Conservation (phyloP, 1,284 basidiomycete species). For the Anthracocystis panici-leucophaei region DNA sequence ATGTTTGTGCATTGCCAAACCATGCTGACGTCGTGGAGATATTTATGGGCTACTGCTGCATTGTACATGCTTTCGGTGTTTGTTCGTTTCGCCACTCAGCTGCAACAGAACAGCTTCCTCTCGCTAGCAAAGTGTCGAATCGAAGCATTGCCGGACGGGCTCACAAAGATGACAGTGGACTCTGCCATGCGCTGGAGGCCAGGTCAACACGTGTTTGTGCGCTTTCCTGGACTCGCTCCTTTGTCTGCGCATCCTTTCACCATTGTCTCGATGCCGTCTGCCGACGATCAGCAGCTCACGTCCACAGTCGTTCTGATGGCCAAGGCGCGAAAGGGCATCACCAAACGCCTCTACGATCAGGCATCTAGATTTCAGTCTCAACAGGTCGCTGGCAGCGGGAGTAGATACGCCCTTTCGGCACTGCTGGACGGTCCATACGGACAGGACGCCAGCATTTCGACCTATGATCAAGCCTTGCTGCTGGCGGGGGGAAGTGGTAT, state of each 20-base stretch:
- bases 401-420: slow-evolving; percentile 19
- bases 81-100: slow-evolving; percentile 30
- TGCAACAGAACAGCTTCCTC: slow-evolving; percentile 43
- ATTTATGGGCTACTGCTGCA: slow-evolving; percentile 51
- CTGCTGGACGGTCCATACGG: slow-evolving; percentile 63
- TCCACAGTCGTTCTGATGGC: slow-evolving; percentile 51
- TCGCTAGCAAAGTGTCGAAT: slow-evolving; percentile 24
- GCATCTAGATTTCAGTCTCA: slow-evolving; percentile 7
- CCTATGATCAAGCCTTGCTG: slow-evolving; percentile 38
- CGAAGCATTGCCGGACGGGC: slow-evolving; percentile 33
- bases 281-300: slow-evolving; percentile 32
- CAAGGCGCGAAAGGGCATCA: slow-evolving; percentile 47
- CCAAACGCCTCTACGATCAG: slow-evolving; percentile 29
- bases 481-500: slow-evolving; percentile 59
- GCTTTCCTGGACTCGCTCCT: slow-evolving; percentile 55
- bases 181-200: slow-evolving; percentile 60
- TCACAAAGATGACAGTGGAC: slow-evolving; percentile 51
- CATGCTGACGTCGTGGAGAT: slow-evolving; percentile 50
- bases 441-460: slow-evolving; percentile 32
- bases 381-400: neutral
- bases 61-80: slow-evolving; percentile 54
- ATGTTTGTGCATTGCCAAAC: slow-evolving; percentile 59
- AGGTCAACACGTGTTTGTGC: slow-evolving; percentile 63
- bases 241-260: slow-evolving; percentile 63
- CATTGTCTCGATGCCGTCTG: slow-evolving; percentile 56